Percentiles rank a stretch among this genome's conserved stretches.
phyloP scores from a whole-genome alignment of 2,329 filamentous ascomycete genomes.

The Hymenoscyphus salicellus region DNA sequence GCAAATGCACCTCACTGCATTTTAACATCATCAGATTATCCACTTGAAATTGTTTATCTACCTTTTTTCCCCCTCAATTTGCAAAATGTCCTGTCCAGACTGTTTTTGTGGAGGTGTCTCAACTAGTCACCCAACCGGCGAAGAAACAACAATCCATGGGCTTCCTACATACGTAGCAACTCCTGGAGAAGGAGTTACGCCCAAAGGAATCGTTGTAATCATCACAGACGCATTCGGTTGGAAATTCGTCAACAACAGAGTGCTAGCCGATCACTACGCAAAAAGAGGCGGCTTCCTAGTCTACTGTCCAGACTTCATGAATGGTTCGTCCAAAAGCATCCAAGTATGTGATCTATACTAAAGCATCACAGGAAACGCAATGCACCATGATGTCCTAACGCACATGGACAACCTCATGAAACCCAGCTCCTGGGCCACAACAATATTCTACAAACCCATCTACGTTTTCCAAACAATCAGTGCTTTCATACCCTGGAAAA shows the following conservation, averaged over 20 bases:
- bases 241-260: conserved; percentile 44
- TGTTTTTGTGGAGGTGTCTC: conserved; percentile 40
- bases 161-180: conserved; percentile 43
- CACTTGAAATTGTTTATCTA: too few relatives aligned
- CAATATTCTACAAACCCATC: conserved; percentile 34
- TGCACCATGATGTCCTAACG: not conserved
- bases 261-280: conserved; percentile 46
- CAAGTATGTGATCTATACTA: conserved; percentile 20
- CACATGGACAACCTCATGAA: conserved; percentile 26
- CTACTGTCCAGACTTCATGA: conserved; percentile 50
- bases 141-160: conserved; percentile 41
- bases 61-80: not conserved
- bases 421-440: conserved; percentile 23
- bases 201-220: conserved; percentile 45
- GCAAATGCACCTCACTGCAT: too few relatives aligned
- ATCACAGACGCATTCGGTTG: conserved; percentile 50
- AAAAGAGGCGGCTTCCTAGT: conserved; percentile 43
- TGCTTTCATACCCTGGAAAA: conserved; percentile 27
- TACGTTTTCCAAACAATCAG: conserved; percentile 45
- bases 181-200: conserved; percentile 24
- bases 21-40: too few relatives aligned
- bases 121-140: conserved; percentile 39
- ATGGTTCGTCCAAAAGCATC: conserved; percentile 34
- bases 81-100: conserved; percentile 18
- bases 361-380: too few relatives aligned